A percentile compares a stretch with the other conserved stretches of the same genome.
These are phyloP conservation scores for Lactarius evosmus DNA, from an alignment of 768 basidiomycete genomes.

Conservation along the genomic window DNA sequence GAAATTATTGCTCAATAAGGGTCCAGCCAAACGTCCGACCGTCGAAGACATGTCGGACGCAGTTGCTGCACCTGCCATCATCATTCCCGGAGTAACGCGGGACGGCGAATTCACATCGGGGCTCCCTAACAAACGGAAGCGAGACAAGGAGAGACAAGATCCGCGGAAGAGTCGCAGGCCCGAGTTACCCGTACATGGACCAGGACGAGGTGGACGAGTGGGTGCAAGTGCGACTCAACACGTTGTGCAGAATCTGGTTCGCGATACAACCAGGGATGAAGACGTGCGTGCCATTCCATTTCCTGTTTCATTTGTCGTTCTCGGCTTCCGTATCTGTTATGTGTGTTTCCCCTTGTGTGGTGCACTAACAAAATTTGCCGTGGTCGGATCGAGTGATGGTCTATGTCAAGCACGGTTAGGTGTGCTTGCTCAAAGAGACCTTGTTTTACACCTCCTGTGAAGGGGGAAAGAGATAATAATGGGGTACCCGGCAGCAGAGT, in stretches of 20 bases:
- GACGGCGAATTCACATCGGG: constrained; percentile 71
- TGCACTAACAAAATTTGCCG: background rate
- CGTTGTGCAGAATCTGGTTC: constrained; percentile 90
- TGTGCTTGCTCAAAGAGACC: background rate
- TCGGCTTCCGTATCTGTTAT: constrained; percentile 22
- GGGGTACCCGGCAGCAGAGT: background rate
- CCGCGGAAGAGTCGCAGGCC: constrained; percentile 90
- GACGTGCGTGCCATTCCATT: constrained; percentile 68
- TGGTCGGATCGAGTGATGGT: constrained; percentile 13
- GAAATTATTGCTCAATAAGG: constrained; percentile 83
- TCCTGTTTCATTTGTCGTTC: constrained; percentile 18
- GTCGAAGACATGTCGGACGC: constrained; percentile 89
- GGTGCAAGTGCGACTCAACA: constrained; percentile 98
- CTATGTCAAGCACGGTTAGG: background rate
- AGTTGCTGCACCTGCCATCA: constrained; percentile 78
- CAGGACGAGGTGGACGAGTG: constrained; percentile 89
- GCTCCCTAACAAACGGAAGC: constrained; percentile 67
- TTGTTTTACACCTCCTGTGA: constrained; percentile 10
- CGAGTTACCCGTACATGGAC: constrained; percentile 88
- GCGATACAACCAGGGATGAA: constrained; percentile 86
- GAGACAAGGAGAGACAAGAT: constrained; percentile 85
- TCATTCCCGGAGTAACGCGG: constrained; percentile 85
- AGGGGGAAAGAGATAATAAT: background rate
- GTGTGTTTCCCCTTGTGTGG: constrained; percentile 20
- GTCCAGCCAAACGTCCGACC: constrained; percentile 76